Percentiles rank a stretch among this genome's conserved stretches.
These are phyloP conservation scores for Rhododendron williamsianum DNA, from an alignment of 148 eudicot species.

Conservation along the genomic window DNA sequence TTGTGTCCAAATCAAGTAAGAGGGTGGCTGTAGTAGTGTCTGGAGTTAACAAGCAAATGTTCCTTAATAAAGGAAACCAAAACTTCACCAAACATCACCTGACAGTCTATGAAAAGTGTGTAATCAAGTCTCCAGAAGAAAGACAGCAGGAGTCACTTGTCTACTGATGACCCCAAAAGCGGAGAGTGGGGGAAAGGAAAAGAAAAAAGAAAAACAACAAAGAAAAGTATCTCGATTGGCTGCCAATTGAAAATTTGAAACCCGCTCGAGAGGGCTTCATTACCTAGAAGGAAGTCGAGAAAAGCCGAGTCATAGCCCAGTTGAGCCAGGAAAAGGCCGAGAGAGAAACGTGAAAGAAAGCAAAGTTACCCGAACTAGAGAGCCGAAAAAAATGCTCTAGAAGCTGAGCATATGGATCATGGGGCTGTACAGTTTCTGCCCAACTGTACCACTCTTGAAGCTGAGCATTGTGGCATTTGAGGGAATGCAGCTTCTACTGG, in stretches of 20 bases:
- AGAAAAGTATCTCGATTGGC: background rate
- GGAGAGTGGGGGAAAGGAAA: background rate
- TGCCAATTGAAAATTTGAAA: too few relatives aligned
- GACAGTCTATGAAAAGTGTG: background rate
- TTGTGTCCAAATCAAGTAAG: background rate
- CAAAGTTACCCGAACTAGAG: background rate
- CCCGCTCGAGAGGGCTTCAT: background rate
- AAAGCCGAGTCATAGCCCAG: background rate
- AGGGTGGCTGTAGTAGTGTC: background rate
- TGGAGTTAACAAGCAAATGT: background rate
- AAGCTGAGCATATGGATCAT: background rate
- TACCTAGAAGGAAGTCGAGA: background rate
- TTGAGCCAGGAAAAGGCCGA: background rate
- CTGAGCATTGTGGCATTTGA: background rate
- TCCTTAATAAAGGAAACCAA: background rate
- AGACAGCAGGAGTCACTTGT: background rate
- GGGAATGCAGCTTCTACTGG: background rate
- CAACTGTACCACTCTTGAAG: background rate
- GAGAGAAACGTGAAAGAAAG: background rate
- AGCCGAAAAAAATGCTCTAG: background rate
- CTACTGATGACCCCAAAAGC: background rate
- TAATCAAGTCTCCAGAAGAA: background rate
- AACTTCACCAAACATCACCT: background rate
- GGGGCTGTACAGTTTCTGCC: background rate
- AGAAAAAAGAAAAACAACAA: background rate